Percentiles rank a stretch among this genome's conserved stretches.
Evolutionary conservation across 2,329 filamentous ascomycete genomes (phyloP).

Genomic region (Fusarium hostae): DNA sequence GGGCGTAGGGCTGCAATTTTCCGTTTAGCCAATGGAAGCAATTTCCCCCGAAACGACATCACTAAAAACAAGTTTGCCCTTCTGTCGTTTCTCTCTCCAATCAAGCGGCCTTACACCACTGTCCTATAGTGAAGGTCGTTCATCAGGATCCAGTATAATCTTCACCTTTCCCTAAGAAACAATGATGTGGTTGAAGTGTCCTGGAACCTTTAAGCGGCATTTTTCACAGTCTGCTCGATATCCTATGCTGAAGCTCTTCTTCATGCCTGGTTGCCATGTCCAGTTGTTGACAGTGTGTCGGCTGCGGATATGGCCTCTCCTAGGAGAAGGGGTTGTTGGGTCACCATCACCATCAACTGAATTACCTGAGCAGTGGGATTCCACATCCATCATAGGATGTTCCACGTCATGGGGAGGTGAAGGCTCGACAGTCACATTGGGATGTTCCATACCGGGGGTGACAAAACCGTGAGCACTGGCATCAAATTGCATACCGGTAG

Average conservation of each 20-base stretch:
- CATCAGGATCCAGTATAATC: conserved; percentile 42
- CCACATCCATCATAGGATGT: conserved; percentile 53
- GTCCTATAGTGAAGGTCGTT: conserved; percentile 41
- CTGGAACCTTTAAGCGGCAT: conserved; percentile 77
- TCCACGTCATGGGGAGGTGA: conserved; percentile 53
- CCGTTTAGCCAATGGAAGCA: neutral
- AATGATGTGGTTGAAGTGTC: conserved; percentile 84
- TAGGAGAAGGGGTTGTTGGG: conserved; percentile 58
- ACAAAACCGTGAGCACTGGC: conserved; percentile 50
- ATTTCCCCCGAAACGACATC: no score
- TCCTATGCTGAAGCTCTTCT: conserved; percentile 80
- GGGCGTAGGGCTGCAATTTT: neutral
- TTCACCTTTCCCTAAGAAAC: conserved; percentile 61
- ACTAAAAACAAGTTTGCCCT: neutral
- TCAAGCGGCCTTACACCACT: conserved; percentile 42
- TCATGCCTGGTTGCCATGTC: conserved; percentile 72
- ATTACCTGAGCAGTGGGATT: conserved; percentile 41
- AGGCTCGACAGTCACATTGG: conserved; percentile 32
- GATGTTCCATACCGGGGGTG: conserved; percentile 41
- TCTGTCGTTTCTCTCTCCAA: conserved; percentile 29
- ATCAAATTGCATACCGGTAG: conserved; percentile 48
- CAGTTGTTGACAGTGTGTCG: conserved; percentile 70
- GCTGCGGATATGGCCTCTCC: conserved; percentile 67
- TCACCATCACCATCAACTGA: conserved; percentile 50
- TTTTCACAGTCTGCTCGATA: conserved; percentile 83